Percentiles rank a stretch among this genome's conserved stretches.
These are phyloP conservation scores for Mycena amicta DNA, from an alignment of 768 basidiomycete genomes.

Conservation along the genomic window DNA sequence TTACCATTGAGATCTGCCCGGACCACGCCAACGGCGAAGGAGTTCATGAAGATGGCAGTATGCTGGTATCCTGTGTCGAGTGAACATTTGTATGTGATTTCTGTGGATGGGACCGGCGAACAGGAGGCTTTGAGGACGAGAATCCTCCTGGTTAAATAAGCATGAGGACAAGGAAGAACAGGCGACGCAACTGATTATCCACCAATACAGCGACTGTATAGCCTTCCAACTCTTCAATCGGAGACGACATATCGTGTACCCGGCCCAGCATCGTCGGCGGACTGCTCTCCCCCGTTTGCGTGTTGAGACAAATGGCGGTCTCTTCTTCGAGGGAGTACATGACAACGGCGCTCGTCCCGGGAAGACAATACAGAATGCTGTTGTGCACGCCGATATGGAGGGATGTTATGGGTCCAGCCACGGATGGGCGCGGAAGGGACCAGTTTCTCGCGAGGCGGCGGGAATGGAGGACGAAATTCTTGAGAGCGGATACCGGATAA, in stretches of 20 bases:
- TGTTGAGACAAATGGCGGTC: slow-evolving; percentile 10
- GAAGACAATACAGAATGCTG: slow-evolving; percentile 4
- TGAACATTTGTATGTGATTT: not conserved
- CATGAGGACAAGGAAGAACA: not conserved
- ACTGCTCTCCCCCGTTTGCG: slow-evolving; percentile 1
- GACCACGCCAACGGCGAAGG: not conserved
- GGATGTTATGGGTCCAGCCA: slow-evolving; percentile 23
- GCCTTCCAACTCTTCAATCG: slow-evolving; percentile 4
- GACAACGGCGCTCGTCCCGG: slow-evolving; percentile 10
- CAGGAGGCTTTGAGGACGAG: not conserved
- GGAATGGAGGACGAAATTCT: slow-evolving; percentile 28
- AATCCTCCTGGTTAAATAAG: not conserved
- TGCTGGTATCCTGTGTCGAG: not conserved
- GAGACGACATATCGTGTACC: slow-evolving; percentile 6
- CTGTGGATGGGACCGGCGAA: not conserved
- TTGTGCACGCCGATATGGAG: slow-evolving; percentile 8
- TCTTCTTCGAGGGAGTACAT: slow-evolving; percentile 1
- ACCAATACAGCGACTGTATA: slow-evolving; percentile 1
- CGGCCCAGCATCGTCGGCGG: not conserved
- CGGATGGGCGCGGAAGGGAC: slow-evolving; percentile 15
- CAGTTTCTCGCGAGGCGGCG: slow-evolving; percentile 30
- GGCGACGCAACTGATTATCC: not conserved
- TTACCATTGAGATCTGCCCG: not conserved
- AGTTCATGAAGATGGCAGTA: not conserved
- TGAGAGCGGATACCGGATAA: slow-evolving; percentile 25